Percentiles rank a stretch among this genome's conserved stretches.
These are phyloP conservation scores for Heliamphora ciliata DNA, from an alignment of 179 eudicot genomes.

Conservation along the genomic window DNA sequence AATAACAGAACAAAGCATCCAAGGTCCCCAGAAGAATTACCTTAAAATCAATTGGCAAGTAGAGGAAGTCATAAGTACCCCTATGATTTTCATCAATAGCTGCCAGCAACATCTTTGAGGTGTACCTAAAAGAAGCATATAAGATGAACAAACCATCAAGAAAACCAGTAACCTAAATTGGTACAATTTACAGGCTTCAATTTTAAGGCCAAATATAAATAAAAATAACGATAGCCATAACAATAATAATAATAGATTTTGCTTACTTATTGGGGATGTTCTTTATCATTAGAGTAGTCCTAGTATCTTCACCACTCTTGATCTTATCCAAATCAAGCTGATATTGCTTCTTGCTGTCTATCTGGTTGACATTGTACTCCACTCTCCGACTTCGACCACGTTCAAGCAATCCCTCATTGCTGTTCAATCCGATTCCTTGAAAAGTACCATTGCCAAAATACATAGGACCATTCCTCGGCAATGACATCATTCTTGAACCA, in stretches of 20 bases:
- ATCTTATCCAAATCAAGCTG: constrained; percentile 56
- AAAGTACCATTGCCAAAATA: constrained; percentile 37
- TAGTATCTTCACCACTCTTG: constrained; percentile 39
- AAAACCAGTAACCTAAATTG: constrained; percentile 4
- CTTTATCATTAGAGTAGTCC: constrained; percentile 55
- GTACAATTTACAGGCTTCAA: background rate
- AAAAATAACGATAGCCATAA: background rate
- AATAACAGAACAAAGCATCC: background rate
- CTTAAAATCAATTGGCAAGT: constrained; percentile 60
- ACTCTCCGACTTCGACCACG: constrained; percentile 35
- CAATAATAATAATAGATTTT: background rate
- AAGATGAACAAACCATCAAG: background rate
- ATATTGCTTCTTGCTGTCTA: constrained; percentile 43
- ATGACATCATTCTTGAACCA: constrained; percentile 40
- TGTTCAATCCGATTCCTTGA: constrained; percentile 32
- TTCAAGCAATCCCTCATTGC: constrained; percentile 37
- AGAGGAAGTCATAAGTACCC: constrained; percentile 52
- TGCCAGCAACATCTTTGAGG: constrained; percentile 48
- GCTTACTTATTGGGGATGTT: constrained; percentile 60
- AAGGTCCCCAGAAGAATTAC: constrained; percentile 20
- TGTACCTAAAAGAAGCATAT: constrained; percentile 35
- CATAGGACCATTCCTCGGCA: constrained; percentile 39
- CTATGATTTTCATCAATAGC: constrained; percentile 55
- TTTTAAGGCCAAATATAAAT: background rate
- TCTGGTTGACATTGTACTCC: constrained; percentile 35